phyloP scores from a whole-genome alignment of 805 yeast genomes.

The Candida sonorensis region DNA sequence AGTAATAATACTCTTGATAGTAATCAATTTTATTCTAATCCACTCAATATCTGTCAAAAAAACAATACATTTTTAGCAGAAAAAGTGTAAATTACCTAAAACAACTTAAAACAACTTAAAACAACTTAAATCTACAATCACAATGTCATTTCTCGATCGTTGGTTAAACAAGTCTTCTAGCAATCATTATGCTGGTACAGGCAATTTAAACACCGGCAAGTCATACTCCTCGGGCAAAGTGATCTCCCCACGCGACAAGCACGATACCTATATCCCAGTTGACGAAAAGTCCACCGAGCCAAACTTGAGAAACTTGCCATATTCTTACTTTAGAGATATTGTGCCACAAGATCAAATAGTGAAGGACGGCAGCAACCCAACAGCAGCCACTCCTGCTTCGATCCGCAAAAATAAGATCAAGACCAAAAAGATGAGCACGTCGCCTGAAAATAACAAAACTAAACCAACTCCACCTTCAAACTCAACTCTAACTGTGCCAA shows the following conservation, averaged over 20 bases:
- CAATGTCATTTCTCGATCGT: conserved; percentile 29
- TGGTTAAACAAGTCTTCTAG: conserved; percentile 24
- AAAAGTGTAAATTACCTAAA: too few species aligned
- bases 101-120: too few species aligned
- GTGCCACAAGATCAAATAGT: conserved; percentile 3
- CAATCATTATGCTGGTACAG: conserved; percentile 12
- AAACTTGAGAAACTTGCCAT: conserved; percentile 26
- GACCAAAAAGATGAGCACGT: neutral
- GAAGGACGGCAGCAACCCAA: conserved; percentile 1
- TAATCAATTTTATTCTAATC: too few species aligned
- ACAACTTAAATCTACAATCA: too few species aligned
- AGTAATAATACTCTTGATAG: too few species aligned
- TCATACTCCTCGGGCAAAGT: conserved; percentile 9
- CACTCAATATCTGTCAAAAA: too few species aligned
- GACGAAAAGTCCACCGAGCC: conserved; percentile 16
- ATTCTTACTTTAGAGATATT: conserved; percentile 20
- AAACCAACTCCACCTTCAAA: neutral
- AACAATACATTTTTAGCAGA: too few species aligned
- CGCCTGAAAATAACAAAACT: neutral
- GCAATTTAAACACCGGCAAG: conserved; percentile 21
- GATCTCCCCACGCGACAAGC: neutral
- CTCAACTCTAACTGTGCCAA: neutral
- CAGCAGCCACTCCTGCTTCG: too few species aligned
- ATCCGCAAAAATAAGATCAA: neutral
- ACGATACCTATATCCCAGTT: conserved; percentile 1